Evolutionary conservation across 495 filamentous ascomycete species (phyloP).

Genomic region (Ramalina intermedia): DNA sequence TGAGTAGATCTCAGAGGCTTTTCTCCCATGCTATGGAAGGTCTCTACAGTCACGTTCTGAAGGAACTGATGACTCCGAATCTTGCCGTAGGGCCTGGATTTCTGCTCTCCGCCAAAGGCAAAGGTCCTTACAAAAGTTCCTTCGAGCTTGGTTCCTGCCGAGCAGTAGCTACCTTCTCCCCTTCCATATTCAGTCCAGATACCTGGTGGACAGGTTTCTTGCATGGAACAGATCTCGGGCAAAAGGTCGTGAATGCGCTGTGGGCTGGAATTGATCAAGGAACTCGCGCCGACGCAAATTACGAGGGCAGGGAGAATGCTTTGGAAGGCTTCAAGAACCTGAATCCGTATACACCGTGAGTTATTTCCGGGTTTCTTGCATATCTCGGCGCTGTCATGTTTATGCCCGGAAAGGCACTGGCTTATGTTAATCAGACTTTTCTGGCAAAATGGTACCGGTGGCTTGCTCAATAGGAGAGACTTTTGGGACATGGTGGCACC

Average conservation of each 20-base stretch:
- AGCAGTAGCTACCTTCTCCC: slow-evolving; percentile 5
- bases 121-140: slow-evolving; percentile 18
- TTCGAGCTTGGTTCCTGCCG: slow-evolving; percentile 7
- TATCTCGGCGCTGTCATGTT: not conserved
- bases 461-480: slow-evolving; percentile 22
- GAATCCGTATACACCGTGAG: slow-evolving; percentile 11
- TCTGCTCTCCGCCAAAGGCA: slow-evolving; percentile 15
- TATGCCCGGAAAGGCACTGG: not conserved
- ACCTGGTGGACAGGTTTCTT: slow-evolving; percentile 21
- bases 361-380: not conserved
- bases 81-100: not conserved
- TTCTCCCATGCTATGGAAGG: not conserved
- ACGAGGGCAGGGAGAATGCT: slow-evolving; percentile 7
- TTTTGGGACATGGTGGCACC: slow-evolving; percentile 26
- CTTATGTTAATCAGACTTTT: slow-evolving; percentile 15
- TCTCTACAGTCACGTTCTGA: not conserved
- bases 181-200: slow-evolving; percentile 11
- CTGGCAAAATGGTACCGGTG: slow-evolving; percentile 25
- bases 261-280: slow-evolving; percentile 13
- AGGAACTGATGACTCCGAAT: not conserved
- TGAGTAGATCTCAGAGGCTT: slow-evolving; percentile 7
- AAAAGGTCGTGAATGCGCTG: slow-evolving; percentile 13
- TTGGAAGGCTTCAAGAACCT: slow-evolving; percentile 10
- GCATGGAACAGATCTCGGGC: slow-evolving; percentile 17
- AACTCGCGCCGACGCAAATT: slow-evolving; percentile 4